Evolutionary conservation across 768 basidiomycete species (phyloP), one percentile per base, ranked within the genome.

Genomic region (Gyrodon lividus): DNA sequence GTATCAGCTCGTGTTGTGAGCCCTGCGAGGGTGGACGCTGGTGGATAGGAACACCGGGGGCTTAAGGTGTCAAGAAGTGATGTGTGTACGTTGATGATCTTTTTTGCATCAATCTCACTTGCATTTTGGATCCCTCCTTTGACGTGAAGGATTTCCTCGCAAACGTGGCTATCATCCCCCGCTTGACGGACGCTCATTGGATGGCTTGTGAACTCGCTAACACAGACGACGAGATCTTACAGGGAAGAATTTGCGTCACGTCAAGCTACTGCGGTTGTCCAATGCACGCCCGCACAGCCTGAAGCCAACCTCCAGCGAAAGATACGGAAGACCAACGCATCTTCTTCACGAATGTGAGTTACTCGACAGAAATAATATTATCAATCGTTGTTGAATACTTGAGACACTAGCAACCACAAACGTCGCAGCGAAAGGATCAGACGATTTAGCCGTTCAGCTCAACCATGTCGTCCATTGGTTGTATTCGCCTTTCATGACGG

Each of bases 401-500:
- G 40, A 41, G 6, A 20, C 10, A 41, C 39, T 41, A 35, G 6
- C 17, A 17, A 17, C 17, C 16, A 19, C 35, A 6, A 17, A 19
- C 17, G 5, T 31, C 31, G 31, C 8, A 31, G 13, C 30, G 14
- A 35, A 35, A n/a, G 35, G 5, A 37, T 37, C 9, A 8, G 17
- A 3, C 13, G 17, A 10, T 13, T 13, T 24, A 20, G n/a, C 28
- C 34, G 17, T 20, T 62, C 46, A 78, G 57, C 72, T 77, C 54
- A 81, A 64, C 79, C 81, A 81, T 4, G 74, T 79, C 13, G 72
- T 70, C 78, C 77, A 82, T 42, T 65, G 54, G 49, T 72, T 78
- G 1, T 58, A 53, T 35, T 73, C 68, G 8, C 79, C 77, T 48
- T 70, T 65, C 48, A 82, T 73, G 2, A 76, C 72, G 19, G 73